Evolutionary conservation across 2,329 filamentous ascomycete genomes (phyloP).

Genomic region (Plectosphaerella sp.): DNA sequence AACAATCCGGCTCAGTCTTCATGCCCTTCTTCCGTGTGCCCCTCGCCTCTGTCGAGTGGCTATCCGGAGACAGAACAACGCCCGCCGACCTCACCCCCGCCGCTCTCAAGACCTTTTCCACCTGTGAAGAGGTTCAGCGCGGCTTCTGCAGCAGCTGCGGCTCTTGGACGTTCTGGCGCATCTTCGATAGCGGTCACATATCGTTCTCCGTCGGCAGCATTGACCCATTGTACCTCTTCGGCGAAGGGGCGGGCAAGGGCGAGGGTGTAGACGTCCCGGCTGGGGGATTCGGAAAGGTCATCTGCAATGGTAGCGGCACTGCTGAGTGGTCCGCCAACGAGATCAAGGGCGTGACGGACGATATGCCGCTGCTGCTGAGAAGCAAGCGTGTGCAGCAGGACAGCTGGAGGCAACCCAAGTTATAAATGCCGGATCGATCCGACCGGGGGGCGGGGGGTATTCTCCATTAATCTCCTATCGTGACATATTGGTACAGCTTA

Average conservation of each 20-base stretch:
- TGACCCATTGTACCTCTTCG: conserved; percentile 36
- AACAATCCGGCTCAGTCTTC: conserved; percentile 43
- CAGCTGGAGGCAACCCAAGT: not conserved
- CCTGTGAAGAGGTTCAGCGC: conserved; percentile 33
- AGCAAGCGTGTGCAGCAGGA: not conserved
- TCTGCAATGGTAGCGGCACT: conserved; percentile 28
- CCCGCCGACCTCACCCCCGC: conserved; percentile 13
- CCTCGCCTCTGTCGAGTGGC: conserved; percentile 27
- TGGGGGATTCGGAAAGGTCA: conserved; percentile 28
- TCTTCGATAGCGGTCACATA: conserved; percentile 20
- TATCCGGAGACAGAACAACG: conserved; percentile 14
- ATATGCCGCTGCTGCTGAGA: conserved; percentile 16
- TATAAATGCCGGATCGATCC: no score
- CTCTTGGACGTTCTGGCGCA: conserved; percentile 42
- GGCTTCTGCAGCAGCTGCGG: conserved; percentile 46
- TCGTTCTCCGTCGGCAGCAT: conserved; percentile 37
- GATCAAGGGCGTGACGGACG: conserved; percentile 44
- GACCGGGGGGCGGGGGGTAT: no score
- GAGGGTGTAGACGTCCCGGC: not conserved
- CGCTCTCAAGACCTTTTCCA: conserved; percentile 31
- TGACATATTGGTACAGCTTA: no score
- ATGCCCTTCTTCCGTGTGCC: conserved; percentile 34
- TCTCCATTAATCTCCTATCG: no score
- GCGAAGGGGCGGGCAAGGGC: not conserved
- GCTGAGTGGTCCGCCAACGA: conserved; percentile 40